Conservation (phyloP, 2,329 filamentous ascomycete genomes). For the Paraphaeosphaeria sporulosa region DNA sequence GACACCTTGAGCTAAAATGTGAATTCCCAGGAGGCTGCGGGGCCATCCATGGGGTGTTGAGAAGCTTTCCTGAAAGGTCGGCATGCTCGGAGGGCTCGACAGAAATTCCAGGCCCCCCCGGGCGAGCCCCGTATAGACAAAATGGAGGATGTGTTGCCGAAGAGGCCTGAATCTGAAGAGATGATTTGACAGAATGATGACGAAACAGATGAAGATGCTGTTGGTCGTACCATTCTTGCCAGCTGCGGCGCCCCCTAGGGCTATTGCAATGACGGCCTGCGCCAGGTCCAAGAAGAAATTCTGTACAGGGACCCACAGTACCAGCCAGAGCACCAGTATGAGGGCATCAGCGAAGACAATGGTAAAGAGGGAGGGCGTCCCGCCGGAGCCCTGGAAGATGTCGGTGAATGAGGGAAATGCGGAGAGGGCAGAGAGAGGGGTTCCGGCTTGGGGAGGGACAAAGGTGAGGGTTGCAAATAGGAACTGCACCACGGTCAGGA, state of each 20-base stretch:
- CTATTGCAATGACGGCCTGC: constrained; percentile 91
- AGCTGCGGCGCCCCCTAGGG: constrained; percentile 81
- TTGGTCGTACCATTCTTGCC: constrained; percentile 73
- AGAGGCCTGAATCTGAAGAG: constrained; percentile 62
- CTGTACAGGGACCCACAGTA: constrained; percentile 86
- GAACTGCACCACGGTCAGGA: constrained; percentile 87
- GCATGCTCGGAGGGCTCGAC: constrained; percentile 47
- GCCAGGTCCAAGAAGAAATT: constrained; percentile 88
- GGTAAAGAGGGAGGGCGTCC: constrained; percentile 84
- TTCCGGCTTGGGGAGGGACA: constrained; percentile 78
- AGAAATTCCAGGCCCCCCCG: constrained; percentile 51
- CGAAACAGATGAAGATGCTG: constrained; percentile 74
- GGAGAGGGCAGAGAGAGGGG: constrained; percentile 77
- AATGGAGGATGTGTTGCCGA: constrained; percentile 51
- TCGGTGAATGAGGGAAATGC: constrained; percentile 82
- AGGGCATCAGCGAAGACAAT: constrained; percentile 84
- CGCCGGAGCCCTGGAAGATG: constrained; percentile 86
- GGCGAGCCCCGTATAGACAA: constrained; percentile 49
- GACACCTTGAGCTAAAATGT: constrained; percentile 77
- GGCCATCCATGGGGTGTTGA: constrained; percentile 68
- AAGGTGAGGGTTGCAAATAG: constrained; percentile 93
- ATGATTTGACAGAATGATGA: constrained; percentile 67
- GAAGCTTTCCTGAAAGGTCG: constrained; percentile 45
- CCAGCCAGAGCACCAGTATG: constrained; percentile 84
- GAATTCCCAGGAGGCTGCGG: constrained; percentile 73